These are phyloP conservation scores for Naganishia vaughanmartiniae DNA, from an alignment of 768 basidiomycete species.

Conservation along the genomic window DNA sequence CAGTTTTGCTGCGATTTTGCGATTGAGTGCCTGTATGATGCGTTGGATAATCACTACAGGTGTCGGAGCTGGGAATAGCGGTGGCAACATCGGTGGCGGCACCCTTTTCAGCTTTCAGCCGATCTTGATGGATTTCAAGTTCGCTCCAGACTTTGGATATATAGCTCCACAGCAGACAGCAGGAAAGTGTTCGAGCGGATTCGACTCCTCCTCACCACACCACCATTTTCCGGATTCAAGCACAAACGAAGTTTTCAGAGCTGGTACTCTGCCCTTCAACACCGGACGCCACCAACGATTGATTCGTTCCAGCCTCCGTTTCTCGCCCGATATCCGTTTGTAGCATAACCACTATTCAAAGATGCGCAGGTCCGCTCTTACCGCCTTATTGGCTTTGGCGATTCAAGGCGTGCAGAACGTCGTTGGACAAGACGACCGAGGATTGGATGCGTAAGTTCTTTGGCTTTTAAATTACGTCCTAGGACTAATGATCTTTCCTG, in stretches of 20 bases:
- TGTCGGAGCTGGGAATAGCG: not conserved
- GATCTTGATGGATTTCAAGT: not conserved
- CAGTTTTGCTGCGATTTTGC: not conserved
- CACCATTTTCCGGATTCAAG: conserved; percentile 2
- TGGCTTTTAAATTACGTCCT: no score
- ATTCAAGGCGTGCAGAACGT: conserved; percentile 11
- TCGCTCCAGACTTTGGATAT: not conserved
- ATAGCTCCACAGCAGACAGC: not conserved
- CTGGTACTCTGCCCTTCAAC: conserved; percentile 7
- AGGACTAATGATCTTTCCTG: not conserved
- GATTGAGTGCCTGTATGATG: conserved; percentile 3
- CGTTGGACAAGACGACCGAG: conserved; percentile 8
- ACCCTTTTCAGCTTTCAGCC: not conserved
- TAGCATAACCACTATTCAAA: not conserved
- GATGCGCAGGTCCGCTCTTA: conserved; percentile 21
- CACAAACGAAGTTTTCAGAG: conserved; percentile 5
- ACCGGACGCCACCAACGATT: conserved; percentile 16
- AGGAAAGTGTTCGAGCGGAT: not conserved
- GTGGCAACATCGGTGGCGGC: not conserved
- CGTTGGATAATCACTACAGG: not conserved
- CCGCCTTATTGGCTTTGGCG: conserved; percentile 9
- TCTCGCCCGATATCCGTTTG: not conserved
- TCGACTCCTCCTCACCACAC: no score
- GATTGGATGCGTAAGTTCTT: conserved; percentile 20
- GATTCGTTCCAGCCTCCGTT: conserved; percentile 13